Evolutionary conservation across 306 rosid species (phyloP).

Genomic region (Fragaria nilgerrensis): DNA sequence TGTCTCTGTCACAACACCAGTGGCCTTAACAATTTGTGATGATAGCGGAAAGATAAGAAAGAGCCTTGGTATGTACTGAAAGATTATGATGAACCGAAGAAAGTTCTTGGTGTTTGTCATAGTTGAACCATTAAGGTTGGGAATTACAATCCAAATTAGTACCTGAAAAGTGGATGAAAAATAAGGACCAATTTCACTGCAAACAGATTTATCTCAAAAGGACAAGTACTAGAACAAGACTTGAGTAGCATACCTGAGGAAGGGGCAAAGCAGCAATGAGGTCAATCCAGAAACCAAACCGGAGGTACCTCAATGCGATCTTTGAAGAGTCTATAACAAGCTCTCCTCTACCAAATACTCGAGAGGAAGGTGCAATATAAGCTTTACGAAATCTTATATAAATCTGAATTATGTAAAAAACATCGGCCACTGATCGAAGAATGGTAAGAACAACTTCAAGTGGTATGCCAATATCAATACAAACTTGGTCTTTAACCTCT

Average conservation of each 20-base stretch:
- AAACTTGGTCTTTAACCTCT: constrained; percentile 22
- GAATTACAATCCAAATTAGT: constrained; percentile 82
- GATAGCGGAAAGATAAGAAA: constrained; percentile 83
- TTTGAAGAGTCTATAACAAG: constrained; percentile 48
- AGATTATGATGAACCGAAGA: constrained; percentile 69
- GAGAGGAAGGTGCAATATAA: constrained; percentile 54
- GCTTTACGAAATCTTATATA: constrained; percentile 45
- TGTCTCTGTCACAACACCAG: constrained; percentile 85
- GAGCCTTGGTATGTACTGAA: constrained; percentile 82
- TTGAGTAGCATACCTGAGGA: constrained; percentile 41
- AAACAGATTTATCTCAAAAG: background rate
- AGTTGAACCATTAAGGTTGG: constrained; percentile 76
- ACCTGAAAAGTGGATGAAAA: constrained; percentile 45
- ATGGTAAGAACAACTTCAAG: constrained; percentile 45
- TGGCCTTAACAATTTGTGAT: constrained; percentile 75
- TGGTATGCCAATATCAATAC: constrained; percentile 36
- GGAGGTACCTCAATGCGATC: constrained; percentile 43
- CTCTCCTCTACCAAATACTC: constrained; percentile 64
- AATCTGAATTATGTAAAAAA: constrained; percentile 48
- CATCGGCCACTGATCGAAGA: constrained; percentile 43
- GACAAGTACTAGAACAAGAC: background rate
- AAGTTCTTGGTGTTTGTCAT: constrained; percentile 78
- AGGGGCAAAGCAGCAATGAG: constrained; percentile 55
- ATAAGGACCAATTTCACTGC: background rate
- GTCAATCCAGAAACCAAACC: constrained; percentile 40